These are phyloP conservation scores for Talaromyces pinophilus DNA, from an alignment of 2,329 filamentous ascomycete species.

Conservation along the genomic window DNA sequence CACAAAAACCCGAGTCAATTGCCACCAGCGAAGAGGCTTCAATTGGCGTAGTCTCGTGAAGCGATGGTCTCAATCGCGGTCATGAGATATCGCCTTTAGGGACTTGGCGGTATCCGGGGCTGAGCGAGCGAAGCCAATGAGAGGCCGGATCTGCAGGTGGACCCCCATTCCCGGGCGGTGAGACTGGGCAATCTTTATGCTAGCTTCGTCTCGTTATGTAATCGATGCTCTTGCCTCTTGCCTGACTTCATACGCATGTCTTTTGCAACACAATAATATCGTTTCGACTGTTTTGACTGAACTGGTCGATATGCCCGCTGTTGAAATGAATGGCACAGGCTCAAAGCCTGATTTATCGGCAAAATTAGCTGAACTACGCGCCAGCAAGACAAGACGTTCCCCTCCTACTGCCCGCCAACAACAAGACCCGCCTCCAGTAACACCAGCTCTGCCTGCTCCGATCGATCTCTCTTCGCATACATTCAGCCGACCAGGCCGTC, in stretches of 20 bases:
- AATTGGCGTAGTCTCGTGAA: neutral
- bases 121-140: neutral
- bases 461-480: constrained; percentile 61
- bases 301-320: constrained; percentile 22
- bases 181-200: neutral
- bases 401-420: constrained; percentile 24
- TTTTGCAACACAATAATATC: neutral
- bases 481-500: constrained; percentile 69
- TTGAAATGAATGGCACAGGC: constrained; percentile 13
- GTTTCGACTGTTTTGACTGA: neutral
- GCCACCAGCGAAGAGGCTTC: neutral
- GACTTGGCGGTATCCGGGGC: constrained; percentile 2
- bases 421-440: constrained; percentile 67
- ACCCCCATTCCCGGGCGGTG: constrained; percentile 5
- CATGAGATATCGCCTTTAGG: neutral
- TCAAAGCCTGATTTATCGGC: constrained; percentile 40
- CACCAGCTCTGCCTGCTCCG: constrained; percentile 70
- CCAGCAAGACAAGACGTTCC: constrained; percentile 36
- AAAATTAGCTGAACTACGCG: constrained; percentile 42
- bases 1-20: neutral
- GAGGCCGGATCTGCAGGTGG: neutral
- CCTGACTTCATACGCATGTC: neutral
- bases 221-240: neutral
- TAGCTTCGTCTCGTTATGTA: neutral
- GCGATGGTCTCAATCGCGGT: neutral